phyloP scores from a whole-genome alignment of 495 filamentous ascomycete genomes.

The Aspergillus conjunctus region DNA sequence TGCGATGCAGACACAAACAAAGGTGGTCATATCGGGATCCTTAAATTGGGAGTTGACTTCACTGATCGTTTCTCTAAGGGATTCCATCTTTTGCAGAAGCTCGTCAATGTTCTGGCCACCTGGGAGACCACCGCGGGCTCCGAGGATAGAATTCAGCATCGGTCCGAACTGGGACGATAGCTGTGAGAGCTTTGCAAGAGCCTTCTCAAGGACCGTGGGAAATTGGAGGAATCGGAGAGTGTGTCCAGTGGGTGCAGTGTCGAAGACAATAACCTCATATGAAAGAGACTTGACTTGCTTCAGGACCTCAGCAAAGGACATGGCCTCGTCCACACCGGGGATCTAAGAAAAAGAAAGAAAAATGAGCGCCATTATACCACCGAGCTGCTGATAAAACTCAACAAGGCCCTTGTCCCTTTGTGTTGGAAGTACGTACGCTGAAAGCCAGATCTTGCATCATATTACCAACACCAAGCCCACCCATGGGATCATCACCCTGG shows the following conservation, averaged over 20 bases:
- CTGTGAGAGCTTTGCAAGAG: conserved; percentile 92
- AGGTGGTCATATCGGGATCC: conserved; percentile 92
- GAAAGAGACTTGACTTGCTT: conserved; percentile 99
- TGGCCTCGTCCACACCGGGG: conserved; percentile 97
- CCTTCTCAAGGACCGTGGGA: conserved; percentile 96
- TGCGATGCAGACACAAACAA: conserved; percentile 97
- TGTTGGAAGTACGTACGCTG: conserved; percentile 54
- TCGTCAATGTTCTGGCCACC: conserved; percentile 89
- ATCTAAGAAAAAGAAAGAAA: conserved; percentile 61
- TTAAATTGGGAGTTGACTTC: conserved; percentile 99
- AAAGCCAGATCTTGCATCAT: conserved; percentile 78
- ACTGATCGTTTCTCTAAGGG: conserved; percentile 84
- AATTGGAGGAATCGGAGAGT: conserved; percentile 99
- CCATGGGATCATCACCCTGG: conserved; percentile 67
- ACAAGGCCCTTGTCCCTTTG: background rate
- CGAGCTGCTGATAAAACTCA: background rate
- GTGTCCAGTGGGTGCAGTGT: conserved; percentile 98
- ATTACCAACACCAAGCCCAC: conserved; percentile 63
- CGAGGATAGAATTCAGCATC: conserved; percentile 91
- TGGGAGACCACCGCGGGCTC: conserved; percentile 78
- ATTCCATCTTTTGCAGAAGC: conserved; percentile 91
- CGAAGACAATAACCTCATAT: conserved; percentile 98
- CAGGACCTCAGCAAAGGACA: conserved; percentile 98
- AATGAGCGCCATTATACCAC: conserved; percentile 25
- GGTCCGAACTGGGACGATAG: conserved; percentile 93